Conservation (phyloP, 768 basidiomycete genomes). For the Termitomyces sp. region DNA sequence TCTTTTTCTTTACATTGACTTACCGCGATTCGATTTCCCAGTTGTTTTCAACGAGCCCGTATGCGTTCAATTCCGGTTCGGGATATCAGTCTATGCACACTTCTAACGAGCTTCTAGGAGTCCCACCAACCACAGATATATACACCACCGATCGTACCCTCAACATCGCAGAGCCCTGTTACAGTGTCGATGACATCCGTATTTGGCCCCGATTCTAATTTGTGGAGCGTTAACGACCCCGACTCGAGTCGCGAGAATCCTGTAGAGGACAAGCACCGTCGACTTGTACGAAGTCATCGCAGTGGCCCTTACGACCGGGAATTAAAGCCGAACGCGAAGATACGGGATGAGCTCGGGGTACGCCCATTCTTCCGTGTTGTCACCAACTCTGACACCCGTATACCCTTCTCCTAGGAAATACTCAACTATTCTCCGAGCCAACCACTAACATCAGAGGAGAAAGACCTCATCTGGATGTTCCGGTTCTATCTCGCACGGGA, state of each 20-base stretch:
- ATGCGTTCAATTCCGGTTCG: constrained; percentile 20
- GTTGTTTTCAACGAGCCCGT: constrained; percentile 93
- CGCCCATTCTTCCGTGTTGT: constrained; percentile 21
- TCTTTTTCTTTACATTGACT: constrained; percentile 93
- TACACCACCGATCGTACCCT: constrained; percentile 37
- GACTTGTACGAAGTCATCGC: constrained; percentile 90
- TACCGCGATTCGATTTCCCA: constrained; percentile 96
- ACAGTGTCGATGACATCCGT: constrained; percentile 44
- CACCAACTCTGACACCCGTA: neutral
- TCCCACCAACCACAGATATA: constrained; percentile 28
- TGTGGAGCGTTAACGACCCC: constrained; percentile 91
- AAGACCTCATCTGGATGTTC: constrained; percentile 98
- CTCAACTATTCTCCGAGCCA: constrained; percentile 90
- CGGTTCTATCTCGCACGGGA: constrained; percentile 94
- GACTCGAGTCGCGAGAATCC: constrained; percentile 92
- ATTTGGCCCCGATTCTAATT: constrained; percentile 60
- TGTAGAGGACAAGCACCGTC: constrained; percentile 94
- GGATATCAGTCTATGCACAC: neutral
- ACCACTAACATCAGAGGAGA: constrained; percentile 84
- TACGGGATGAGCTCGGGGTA: constrained; percentile 89
- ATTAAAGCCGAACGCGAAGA: constrained; percentile 94
- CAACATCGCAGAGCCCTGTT: constrained; percentile 40
- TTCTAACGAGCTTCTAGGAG: constrained; percentile 30
- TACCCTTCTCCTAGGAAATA: constrained; percentile 58
- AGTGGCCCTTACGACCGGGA: constrained; percentile 95